Percentiles rank a stretch among this genome's conserved stretches.
Conservation (phyloP, 345 rosid genomes). For the Brassica incana region DNA sequence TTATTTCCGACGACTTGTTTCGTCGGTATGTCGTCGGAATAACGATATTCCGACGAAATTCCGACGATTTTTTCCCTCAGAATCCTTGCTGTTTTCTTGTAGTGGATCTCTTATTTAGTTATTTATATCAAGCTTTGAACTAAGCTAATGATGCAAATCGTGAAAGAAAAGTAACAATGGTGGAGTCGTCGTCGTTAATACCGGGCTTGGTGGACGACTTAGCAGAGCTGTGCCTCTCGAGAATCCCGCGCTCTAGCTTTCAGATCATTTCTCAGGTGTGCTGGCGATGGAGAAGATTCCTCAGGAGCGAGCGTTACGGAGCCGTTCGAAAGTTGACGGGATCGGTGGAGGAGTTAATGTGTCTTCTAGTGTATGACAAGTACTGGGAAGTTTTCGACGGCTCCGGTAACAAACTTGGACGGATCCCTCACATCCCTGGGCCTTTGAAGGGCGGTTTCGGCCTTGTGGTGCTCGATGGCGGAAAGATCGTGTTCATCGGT, state of each 20-base stretch:
- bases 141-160: not conserved
- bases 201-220: constrained; percentile 87
- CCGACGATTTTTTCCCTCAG: too few species aligned
- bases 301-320: constrained; percentile 68
- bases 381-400: constrained; percentile 82
- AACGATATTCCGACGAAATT: too few species aligned
- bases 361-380: constrained; percentile 57
- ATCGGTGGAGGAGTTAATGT: constrained; percentile 72
- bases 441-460: constrained; percentile 67
- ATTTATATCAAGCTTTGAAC: too few species aligned
- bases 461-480: constrained; percentile 50
- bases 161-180: not conserved
- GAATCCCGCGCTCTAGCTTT: constrained; percentile 60
- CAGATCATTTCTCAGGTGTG: constrained; percentile 64
- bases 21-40: too few species aligned
- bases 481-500: constrained; percentile 62
- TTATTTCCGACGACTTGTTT: too few species aligned
- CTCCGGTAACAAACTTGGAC: constrained; percentile 49
- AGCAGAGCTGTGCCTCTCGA: constrained; percentile 73
- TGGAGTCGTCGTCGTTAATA: constrained; percentile 21
- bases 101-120: not conserved
- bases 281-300: constrained; percentile 72
- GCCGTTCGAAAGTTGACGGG: constrained; percentile 57
- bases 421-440: constrained; percentile 77
- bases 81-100: too few species aligned